phyloP scores from a whole-genome alignment of 1,284 basidiomycete species.

The Cryptococcus floricola region DNA sequence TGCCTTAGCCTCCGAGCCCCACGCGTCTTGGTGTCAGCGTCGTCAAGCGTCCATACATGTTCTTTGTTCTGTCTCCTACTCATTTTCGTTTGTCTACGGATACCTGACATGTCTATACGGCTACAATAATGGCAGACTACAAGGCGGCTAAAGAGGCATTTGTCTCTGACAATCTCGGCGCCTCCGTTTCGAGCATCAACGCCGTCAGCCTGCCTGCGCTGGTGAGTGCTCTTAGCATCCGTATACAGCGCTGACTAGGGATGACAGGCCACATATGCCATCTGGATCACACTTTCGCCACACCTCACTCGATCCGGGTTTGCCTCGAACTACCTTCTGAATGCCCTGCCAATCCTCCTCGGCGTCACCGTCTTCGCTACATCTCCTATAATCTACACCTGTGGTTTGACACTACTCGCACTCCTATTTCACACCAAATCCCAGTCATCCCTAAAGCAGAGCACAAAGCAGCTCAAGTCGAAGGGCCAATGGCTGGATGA shows the following conservation, averaged over 20 bases:
- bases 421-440: neutral
- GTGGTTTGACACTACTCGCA: conserved; percentile 50
- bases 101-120: too few relatives aligned
- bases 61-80: too few relatives aligned
- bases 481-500: conserved; percentile 44
- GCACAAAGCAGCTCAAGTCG: conserved; percentile 14
- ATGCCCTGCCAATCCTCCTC: conserved; percentile 71
- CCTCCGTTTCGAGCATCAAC: conserved; percentile 71
- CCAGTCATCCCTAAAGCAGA: neutral
- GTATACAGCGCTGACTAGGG: neutral
- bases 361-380: conserved; percentile 72
- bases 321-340: conserved; percentile 60
- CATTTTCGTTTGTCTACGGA: too few relatives aligned
- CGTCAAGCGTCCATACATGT: too few relatives aligned
- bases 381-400: conserved; percentile 57
- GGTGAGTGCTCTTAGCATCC: conserved; percentile 48
- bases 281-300: conserved; percentile 59
- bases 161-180: conserved; percentile 74
- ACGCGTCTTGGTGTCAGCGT: too few relatives aligned
- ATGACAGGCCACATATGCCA: conserved; percentile 63
- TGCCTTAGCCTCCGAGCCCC: too few relatives aligned
- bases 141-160: conserved; percentile 83
- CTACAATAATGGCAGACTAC: conserved; percentile 54
- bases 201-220: conserved; percentile 66
- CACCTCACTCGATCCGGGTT: conserved; percentile 36